Base-by-base conservation (phyloP, 2,329 filamentous ascomycete species). In the Sodiomyces alkalinus region DNA sequence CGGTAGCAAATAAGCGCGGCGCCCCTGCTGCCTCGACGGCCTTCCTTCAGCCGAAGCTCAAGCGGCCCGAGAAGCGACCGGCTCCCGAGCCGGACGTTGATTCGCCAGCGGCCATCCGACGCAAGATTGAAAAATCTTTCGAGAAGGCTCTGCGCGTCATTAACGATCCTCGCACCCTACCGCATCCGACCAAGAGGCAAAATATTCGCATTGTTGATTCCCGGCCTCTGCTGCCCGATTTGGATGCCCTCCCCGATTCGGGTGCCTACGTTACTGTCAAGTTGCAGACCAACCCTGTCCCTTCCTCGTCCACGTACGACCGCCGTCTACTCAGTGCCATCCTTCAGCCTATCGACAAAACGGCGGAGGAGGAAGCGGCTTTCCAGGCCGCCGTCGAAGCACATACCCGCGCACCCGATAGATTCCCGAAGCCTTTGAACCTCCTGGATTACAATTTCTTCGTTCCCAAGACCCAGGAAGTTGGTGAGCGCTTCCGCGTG, bases 221-320 rank as follows among this genome's bases (percentile, higher is more conserved):
- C 12, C 66, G 62, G 34, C 71, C 73, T 17, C 50, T 80, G 21
- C 49, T 79, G 12, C 74, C 74, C 5, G 74, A 80, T 41, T 59
- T 74, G 22, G 68, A 75, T 34, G 67, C 71, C n/a, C 76, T 77
- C 54, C 72, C 74, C 26, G 74, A 80, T 47, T 69, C 68, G 3
- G 74, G 74, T 30, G 72, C 73, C 35, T 80, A 79, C 44, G 68
- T 77, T 37, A 71, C 73, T 10, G 61, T 79, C 53, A 79, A 79
- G 49, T 78, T 79, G 49, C 62, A 64, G 28, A 71, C 65, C 38
- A 75, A 74, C 44, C 74, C 74, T 4, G 65, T 78, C 17, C 53
- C 63, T 7, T 55, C 59, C 30, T 54, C 52, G 23, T 55, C 42
- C 26, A 51, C 52, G 24, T 78, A 75, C 47, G 71, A 77, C 45